Evolutionary conservation across 306 rosid species (phyloP), one percentile per base, ranked within the genome.

Genomic region (Elaeagnus macrophylla): DNA sequence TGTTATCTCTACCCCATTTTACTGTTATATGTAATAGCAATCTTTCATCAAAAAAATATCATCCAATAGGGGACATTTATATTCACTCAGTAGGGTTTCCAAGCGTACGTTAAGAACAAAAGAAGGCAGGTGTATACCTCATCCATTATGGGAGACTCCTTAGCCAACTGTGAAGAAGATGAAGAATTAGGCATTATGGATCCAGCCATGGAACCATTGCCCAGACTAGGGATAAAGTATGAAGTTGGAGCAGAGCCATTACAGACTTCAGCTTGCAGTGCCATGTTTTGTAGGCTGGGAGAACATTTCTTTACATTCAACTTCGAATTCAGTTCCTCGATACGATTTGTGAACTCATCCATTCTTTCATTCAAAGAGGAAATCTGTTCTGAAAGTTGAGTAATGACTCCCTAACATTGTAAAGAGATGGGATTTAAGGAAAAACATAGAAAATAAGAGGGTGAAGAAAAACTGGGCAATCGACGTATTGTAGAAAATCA

Each of bases 351-450:
- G 57, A 87, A 93, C 68, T 87, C 96, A 60, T 87, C 96, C 89
- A 93, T 93, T 60, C 96, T 80, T 67, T 93, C 99, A 72, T 84
- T 93, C 48, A 93, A 79, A 10, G 94, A 83, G 11, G 94, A 84
- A 48, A 93, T 84, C 77, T 87, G 96, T 41, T 93, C 96, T 12
- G 85, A 87, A 53, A 93, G 89, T 77, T 80, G 93, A 67, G 64
- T 82, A 48, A 80, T 67, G 41, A 70, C 78, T 48, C 81, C 86
- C 94, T 82, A 60, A 61, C 42, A 62, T 51, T 63, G 59, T 50
- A 48, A 16, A 51, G 70, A 65, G 25, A 59, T 37, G 69, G 49
- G 43, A 41, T 25, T 25, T 3, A 25, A 25, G 32, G 32, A 25
- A 25, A 25, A 25, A 25, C 4, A 20, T 37, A 56, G 51, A 53